phyloP scores from a whole-genome alignment of 2,329 filamentous ascomycete genomes.

The Colletotrichum caudatum region DNA sequence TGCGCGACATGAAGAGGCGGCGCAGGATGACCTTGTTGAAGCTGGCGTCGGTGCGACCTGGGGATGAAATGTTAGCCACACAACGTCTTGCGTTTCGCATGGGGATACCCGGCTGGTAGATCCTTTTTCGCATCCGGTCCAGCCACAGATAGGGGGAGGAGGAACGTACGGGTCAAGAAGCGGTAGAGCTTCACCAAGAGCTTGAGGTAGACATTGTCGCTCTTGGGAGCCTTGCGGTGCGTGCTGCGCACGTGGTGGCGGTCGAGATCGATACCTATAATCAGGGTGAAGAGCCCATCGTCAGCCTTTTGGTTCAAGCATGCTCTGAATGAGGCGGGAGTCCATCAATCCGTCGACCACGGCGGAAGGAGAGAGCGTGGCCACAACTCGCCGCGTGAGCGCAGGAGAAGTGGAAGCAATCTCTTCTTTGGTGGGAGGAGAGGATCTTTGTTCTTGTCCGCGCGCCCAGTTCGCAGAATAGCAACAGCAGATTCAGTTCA shows the following conservation, averaged over 20 bases:
- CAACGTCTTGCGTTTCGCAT: neutral
- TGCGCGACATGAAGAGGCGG: slow-evolving; percentile 97
- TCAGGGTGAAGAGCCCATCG: slow-evolving; percentile 58
- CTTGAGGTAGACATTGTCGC: slow-evolving; percentile 97
- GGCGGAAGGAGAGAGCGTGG: neutral
- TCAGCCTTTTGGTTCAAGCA: slow-evolving; percentile 74
- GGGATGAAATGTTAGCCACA: neutral
- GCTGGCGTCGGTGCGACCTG: slow-evolving; percentile 93
- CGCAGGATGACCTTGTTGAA: slow-evolving; percentile 99
- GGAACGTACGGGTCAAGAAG: slow-evolving; percentile 89
- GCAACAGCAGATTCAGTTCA: slow-evolving; percentile 28
- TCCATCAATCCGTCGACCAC: slow-evolving; percentile 35
- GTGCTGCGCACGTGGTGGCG: slow-evolving; percentile 76
- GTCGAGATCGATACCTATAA: slow-evolving; percentile 78
- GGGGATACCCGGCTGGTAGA: neutral
- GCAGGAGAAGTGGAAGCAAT: slow-evolving; percentile 17
- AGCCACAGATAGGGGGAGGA: neutral
- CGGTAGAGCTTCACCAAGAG: slow-evolving; percentile 98
- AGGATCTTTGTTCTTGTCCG: slow-evolving; percentile 42
- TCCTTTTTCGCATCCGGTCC: neutral
- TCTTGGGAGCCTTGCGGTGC: slow-evolving; percentile 96
- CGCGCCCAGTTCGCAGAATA: slow-evolving; percentile 40
- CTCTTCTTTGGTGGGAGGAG: slow-evolving; percentile 39
- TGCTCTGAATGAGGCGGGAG: slow-evolving; percentile 65
- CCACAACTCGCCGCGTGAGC: neutral